Evolutionary conservation across 2,329 filamentous ascomycete species (phyloP).

Genomic region (Pseudocercospora eumusae): DNA sequence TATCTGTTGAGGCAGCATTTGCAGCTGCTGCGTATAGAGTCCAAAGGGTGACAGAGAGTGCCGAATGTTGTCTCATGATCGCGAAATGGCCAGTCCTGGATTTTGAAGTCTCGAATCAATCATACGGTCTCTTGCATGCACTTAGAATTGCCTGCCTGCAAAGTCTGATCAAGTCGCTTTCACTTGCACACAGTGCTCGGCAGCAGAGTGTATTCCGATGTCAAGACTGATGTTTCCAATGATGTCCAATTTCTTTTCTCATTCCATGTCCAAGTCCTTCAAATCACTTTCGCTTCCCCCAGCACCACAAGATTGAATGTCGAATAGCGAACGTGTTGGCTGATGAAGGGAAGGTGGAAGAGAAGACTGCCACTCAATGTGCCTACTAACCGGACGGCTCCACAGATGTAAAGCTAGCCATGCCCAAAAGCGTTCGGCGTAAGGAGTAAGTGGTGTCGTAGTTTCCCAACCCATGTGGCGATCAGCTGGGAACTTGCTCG

Average conservation of each 20-base stretch:
- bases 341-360: not conserved
- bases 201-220: not conserved
- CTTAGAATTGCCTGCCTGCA: not conserved
- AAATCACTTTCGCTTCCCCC: not conserved
- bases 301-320: not conserved
- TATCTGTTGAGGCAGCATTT: constrained; percentile 9
- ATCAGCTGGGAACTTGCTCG: constrained; percentile 2
- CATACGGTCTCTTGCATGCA: not conserved
- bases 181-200: not conserved
- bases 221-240: not conserved
- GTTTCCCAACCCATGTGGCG: not conserved
- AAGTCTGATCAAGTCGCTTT: not conserved
- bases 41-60: not conserved
- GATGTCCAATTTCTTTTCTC: not conserved
- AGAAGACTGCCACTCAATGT: not conserved
- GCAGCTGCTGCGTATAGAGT: not conserved
- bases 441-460: constrained; percentile 12
- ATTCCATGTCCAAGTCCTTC: not conserved
- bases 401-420: not conserved
- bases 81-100: not conserved
- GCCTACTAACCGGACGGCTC: constrained; percentile 2
- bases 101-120: not conserved
- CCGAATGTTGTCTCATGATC: not conserved
- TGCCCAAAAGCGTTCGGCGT: constrained; percentile 8
- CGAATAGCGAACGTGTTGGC: not conserved